Percentiles rank a stretch among this genome's conserved stretches.
Conservation (phyloP, 1,139 yeast genomes). For the Kazachstania sp. region DNA sequence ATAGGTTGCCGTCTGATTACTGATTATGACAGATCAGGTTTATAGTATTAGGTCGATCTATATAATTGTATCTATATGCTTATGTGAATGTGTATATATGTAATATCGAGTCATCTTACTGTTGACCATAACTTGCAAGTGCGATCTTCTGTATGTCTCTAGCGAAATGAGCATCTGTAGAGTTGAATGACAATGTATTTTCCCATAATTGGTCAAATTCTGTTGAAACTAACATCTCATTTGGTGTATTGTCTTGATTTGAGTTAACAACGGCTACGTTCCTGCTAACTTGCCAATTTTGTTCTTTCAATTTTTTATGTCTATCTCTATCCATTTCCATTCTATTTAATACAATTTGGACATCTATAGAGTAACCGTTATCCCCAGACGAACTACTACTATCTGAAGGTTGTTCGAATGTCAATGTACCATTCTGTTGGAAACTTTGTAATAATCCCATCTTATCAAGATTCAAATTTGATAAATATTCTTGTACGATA, state of each 20-base stretch:
- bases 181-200: slow-evolving; percentile 12
- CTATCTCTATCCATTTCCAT: slow-evolving; percentile 31
- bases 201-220: slow-evolving; percentile 23
- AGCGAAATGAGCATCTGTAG: slow-evolving; percentile 17
- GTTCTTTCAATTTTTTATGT: slow-evolving; percentile 30
- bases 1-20: too few species aligned
- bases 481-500: not conserved
- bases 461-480: not conserved
- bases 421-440: not conserved
- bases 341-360: slow-evolving; percentile 23
- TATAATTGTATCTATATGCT: not conserved
- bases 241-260: not conserved
- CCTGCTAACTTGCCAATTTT: slow-evolving; percentile 21
- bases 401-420: not conserved
- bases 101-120: not conserved
- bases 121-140: slow-evolving; percentile 2
- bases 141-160: slow-evolving; percentile 16
- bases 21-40: not conserved
- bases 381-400: not conserved
- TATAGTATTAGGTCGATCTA: not conserved
- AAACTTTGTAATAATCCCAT: not conserved
- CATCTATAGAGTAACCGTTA: not conserved
- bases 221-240: slow-evolving; percentile 13
- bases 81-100: not conserved
- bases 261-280: not conserved